Conservation (phyloP, 2,329 filamentous ascomycete genomes). For the Aspergillus fructus region DNA sequence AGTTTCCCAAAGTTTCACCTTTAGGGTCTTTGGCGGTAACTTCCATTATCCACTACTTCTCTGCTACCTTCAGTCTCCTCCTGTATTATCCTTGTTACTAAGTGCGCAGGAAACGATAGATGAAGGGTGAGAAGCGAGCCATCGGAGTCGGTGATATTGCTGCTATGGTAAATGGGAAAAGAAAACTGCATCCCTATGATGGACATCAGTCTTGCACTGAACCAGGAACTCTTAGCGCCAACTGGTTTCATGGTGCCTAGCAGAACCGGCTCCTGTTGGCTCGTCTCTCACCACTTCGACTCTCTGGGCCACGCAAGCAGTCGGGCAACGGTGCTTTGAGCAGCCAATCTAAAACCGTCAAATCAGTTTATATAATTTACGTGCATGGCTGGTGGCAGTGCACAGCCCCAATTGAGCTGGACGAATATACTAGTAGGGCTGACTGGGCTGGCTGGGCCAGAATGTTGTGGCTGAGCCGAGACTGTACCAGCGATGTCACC, state of each 20-base stretch:
- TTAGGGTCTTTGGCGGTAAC: slow-evolving; percentile 6
- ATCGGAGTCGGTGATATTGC: neutral
- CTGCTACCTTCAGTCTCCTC: slow-evolving; percentile 4
- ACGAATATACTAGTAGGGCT: slow-evolving; percentile 10
- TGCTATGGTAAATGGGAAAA: neutral
- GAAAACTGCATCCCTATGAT: neutral
- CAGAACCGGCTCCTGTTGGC: slow-evolving; percentile 1
- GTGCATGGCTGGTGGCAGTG: slow-evolving; percentile 12
- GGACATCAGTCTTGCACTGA: neutral
- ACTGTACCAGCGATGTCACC: slow-evolving; percentile 5
- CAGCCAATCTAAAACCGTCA: neutral
- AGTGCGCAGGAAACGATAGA: slow-evolving; percentile 8
- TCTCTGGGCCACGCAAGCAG: slow-evolving; percentile 7
- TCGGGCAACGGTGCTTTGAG: neutral
- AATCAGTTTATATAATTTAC: slow-evolving; percentile 1
- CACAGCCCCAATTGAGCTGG: neutral
- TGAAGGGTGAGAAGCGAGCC: neutral
- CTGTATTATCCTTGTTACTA: slow-evolving; percentile 11
- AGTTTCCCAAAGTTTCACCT: neutral
- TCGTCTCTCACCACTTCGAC: slow-evolving; percentile 6
- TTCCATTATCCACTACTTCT: neutral
- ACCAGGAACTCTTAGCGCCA: neutral
- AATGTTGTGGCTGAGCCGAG: slow-evolving; percentile 11
- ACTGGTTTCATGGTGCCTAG: neutral
- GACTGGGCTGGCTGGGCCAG: neutral